Evolutionary conservation across 2,329 filamentous ascomycete genomes (phyloP).

Genomic region (Claviceps citrina): DNA sequence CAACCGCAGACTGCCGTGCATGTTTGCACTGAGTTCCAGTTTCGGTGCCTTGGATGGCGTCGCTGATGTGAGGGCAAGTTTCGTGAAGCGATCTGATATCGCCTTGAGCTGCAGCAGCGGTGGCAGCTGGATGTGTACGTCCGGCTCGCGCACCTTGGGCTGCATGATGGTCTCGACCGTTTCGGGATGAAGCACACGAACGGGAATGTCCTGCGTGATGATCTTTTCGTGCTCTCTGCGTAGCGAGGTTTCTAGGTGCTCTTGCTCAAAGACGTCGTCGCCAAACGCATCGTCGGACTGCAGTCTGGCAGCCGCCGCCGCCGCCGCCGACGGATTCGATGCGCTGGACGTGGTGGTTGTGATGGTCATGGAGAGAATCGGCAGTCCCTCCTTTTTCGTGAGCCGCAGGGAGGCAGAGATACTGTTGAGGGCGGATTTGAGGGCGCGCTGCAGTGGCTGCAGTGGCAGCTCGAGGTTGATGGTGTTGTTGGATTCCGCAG

Average conservation of each 20-base stretch:
- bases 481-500: slow-evolving; percentile 64
- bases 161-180: slow-evolving; percentile 89
- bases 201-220: slow-evolving; percentile 91
- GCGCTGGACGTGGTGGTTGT: slow-evolving; percentile 50
- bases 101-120: slow-evolving; percentile 77
- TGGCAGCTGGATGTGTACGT: slow-evolving; percentile 85
- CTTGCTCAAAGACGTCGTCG: slow-evolving; percentile 29
- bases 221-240: slow-evolving; percentile 70
- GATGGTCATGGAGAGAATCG: slow-evolving; percentile 80
- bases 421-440: slow-evolving; percentile 73
- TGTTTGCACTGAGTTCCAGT: slow-evolving; percentile 79
- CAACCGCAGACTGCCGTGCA: slow-evolving; percentile 75
- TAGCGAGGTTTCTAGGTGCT: slow-evolving; percentile 40
- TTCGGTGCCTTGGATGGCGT: slow-evolving; percentile 39
- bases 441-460: slow-evolving; percentile 73
- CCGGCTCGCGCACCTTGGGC: slow-evolving; percentile 75
- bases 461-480: slow-evolving; percentile 95
- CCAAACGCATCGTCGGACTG: slow-evolving; percentile 24
- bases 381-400: slow-evolving; percentile 80
- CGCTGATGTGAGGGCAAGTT: slow-evolving; percentile 47
- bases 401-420: slow-evolving; percentile 72
- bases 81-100: slow-evolving; percentile 90
- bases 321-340: slow-evolving; percentile 11
- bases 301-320: slow-evolving; percentile 13
- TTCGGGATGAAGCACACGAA: slow-evolving; percentile 70